A percentile compares a stretch with the other conserved stretches of the same genome.
Conservation (phyloP, 768 basidiomycete species). For the Collybia sordida region DNA sequence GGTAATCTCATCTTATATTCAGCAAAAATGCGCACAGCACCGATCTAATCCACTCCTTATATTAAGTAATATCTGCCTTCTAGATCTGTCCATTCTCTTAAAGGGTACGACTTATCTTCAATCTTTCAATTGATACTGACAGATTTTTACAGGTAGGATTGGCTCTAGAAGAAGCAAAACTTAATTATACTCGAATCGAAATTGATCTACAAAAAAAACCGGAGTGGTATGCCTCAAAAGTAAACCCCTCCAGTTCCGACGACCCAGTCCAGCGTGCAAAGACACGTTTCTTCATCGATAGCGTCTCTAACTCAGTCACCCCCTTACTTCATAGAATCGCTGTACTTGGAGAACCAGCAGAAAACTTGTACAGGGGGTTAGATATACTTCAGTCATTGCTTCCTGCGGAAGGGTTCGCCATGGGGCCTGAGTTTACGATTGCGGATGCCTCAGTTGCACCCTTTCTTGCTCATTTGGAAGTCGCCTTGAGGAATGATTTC, state of each 20-base stretch:
- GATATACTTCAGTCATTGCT: constrained; percentile 51
- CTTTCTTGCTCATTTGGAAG: constrained; percentile 52
- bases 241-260: constrained; percentile 62
- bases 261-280: constrained; percentile 58
- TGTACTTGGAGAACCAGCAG: constrained; percentile 36
- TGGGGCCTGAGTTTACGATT: constrained; percentile 49
- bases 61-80: neutral
- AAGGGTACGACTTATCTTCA: constrained; percentile 29
- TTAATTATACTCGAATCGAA: constrained; percentile 48
- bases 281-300: constrained; percentile 63
- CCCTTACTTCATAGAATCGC: constrained; percentile 37
- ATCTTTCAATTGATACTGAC: neutral
- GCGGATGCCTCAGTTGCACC: constrained; percentile 64
- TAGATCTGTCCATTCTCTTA: constrained; percentile 63
- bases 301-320: constrained; percentile 44
- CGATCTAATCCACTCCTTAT: too few species aligned
- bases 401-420: constrained; percentile 44
- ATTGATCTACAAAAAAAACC: constrained; percentile 68
- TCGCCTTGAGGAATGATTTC: constrained; percentile 46
- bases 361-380: constrained; percentile 39
- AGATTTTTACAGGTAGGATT: constrained; percentile 46
- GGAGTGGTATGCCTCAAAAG: constrained; percentile 62
- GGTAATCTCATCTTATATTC: constrained; percentile 42
- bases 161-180: constrained; percentile 55
- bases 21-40: constrained; percentile 34